Percentiles rank a stretch among this genome's conserved stretches.
Evolutionary conservation across 1,284 basidiomycete genomes (phyloP).

Genomic region (Ganoderma multipileum): DNA sequence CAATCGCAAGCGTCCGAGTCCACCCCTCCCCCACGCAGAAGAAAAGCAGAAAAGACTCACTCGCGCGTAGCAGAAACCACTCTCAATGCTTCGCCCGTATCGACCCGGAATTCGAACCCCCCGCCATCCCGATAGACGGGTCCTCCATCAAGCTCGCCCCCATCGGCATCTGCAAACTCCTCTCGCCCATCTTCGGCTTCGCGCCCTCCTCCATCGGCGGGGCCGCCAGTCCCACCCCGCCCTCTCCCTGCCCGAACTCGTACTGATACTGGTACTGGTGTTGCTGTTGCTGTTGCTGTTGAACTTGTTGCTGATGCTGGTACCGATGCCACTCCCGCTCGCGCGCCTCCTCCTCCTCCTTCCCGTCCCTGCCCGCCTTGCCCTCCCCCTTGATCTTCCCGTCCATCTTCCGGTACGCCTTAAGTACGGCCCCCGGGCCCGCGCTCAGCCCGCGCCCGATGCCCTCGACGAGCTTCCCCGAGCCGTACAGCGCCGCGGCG

Average conservation of each 20-base stretch:
- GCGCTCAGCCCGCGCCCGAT: constrained; percentile 11
- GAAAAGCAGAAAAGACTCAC: not conserved
- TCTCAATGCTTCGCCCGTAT: not conserved
- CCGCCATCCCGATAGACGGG: not conserved
- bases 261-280: not conserved
- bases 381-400: not conserved
- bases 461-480: constrained; percentile 22
- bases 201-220: not conserved
- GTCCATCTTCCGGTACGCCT: constrained; percentile 2
- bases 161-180: not conserved
- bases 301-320: not conserved
- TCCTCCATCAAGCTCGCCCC: not conserved
- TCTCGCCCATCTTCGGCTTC: not conserved
- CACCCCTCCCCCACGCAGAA: not conserved
- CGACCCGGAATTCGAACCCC: not conserved
- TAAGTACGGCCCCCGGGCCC: constrained; percentile 6
- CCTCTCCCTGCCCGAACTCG: not conserved
- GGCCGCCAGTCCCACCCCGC: not conserved
- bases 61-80: not conserved
- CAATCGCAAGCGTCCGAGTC: not conserved
- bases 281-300: not conserved
- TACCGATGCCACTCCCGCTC: not conserved
- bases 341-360: not conserved
- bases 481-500: constrained; percentile 9
- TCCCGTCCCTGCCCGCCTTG: not conserved